phyloP scores from a whole-genome alignment of 23 red algal genomes.

The Agarophyton chilense region DNA sequence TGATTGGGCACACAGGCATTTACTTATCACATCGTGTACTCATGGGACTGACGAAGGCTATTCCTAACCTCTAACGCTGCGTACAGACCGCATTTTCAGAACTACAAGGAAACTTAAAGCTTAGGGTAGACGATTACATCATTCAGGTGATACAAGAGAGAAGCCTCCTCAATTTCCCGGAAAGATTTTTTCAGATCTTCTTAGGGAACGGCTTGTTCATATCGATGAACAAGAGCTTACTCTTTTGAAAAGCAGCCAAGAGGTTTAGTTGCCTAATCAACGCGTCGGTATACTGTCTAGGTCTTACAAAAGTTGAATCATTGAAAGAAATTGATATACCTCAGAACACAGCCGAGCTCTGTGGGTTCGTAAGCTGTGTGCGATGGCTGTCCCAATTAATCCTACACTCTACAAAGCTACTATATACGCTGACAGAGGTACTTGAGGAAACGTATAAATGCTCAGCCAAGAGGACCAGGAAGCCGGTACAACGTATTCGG shows the following conservation, averaged over 20 bases:
- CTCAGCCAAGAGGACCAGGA: neutral
- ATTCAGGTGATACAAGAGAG: slow-evolving; percentile 12
- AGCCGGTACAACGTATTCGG: neutral
- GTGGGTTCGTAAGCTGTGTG: slow-evolving; percentile 29
- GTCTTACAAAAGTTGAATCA: neutral
- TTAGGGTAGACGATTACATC: slow-evolving; percentile 46
- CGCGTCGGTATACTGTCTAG: neutral
- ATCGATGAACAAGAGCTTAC: neutral
- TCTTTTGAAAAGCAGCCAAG: slow-evolving; percentile 1
- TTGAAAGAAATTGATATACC: slow-evolving; percentile 11
- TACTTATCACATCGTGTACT: too few species aligned
- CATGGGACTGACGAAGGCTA: neutral
- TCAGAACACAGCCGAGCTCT: neutral
- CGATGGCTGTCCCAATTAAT: slow-evolving; percentile 20
- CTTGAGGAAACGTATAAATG: slow-evolving; percentile 5
- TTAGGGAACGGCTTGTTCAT: neutral
- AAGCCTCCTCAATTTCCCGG: neutral
- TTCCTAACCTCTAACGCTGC: slow-evolving; percentile 28
- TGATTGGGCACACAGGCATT: too few species aligned
- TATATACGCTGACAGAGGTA: slow-evolving; percentile 10
- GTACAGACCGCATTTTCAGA: slow-evolving; percentile 15
- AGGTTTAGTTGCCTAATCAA: slow-evolving; percentile 29
- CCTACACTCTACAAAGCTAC: neutral
- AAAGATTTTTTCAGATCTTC: slow-evolving; percentile 35
- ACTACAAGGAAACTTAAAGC: slow-evolving; percentile 18